A percentile compares a stretch with the other conserved stretches of the same genome.
phyloP scores from a whole-genome alignment of 345 rosid species.

The Citrus glauca region DNA sequence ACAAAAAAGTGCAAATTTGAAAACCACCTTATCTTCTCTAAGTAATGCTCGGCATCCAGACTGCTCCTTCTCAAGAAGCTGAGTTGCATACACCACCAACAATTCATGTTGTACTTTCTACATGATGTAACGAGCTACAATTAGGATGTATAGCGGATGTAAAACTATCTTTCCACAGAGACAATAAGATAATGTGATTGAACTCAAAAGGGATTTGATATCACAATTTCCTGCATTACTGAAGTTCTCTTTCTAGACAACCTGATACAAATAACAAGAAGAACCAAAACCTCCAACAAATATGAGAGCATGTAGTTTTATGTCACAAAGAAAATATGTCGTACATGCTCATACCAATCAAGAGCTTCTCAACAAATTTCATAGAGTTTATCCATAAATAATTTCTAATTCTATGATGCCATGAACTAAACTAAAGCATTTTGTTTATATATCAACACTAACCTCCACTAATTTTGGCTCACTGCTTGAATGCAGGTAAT shows the following conservation, averaged over 20 bases:
- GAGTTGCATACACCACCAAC: slow-evolving; percentile 57
- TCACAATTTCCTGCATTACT: neutral
- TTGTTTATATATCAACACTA: slow-evolving; percentile 23
- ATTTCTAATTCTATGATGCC: neutral
- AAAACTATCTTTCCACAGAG: neutral
- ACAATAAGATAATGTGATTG: neutral
- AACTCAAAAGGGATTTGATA: neutral
- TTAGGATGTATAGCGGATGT: neutral
- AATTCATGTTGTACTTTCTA: slow-evolving; percentile 94
- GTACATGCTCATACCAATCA: neutral
- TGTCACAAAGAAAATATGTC: neutral
- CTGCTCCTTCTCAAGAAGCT: slow-evolving; percentile 80
- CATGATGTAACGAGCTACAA: slow-evolving; percentile 13
- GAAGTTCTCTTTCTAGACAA: neutral
- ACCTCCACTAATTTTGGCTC: slow-evolving; percentile 94
- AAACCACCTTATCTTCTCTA: slow-evolving; percentile 81
- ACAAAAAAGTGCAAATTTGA: neutral
- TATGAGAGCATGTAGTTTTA: neutral
- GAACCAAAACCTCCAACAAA: neutral
- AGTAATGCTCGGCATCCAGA: slow-evolving; percentile 91
- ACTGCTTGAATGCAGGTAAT: slow-evolving; percentile 84
- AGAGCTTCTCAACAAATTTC: neutral
- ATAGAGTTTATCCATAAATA: neutral
- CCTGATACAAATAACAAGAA: neutral
- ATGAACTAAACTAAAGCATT: neutral